Conservation (phyloP, 495 filamentous ascomycete species). For the Amniculicola lignicola region DNA sequence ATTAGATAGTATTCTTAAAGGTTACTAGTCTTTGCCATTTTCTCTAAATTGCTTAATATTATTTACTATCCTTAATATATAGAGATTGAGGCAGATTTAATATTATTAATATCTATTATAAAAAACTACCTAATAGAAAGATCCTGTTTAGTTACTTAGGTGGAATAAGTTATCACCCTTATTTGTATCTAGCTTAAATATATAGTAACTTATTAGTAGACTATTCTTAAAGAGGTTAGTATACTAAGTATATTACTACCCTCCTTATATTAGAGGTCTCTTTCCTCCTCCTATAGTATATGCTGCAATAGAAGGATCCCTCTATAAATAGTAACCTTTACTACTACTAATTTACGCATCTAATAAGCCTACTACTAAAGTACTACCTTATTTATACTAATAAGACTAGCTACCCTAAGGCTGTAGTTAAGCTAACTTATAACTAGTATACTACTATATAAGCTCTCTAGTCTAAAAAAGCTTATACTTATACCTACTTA, state of each 20-base stretch:
- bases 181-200: too few relatives aligned
- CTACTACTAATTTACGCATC: background rate
- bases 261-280: background rate
- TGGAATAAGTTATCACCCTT: too few relatives aligned
- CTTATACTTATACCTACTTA: background rate
- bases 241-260: background rate
- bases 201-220: background rate
- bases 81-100: too few relatives aligned
- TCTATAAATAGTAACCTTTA: too few relatives aligned
- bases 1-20: too few relatives aligned
- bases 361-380: background rate
- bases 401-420: background rate
- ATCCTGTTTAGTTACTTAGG: too few relatives aligned
- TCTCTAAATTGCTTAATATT: too few relatives aligned
- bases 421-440: background rate
- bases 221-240: background rate
- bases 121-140: too few relatives aligned
- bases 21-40: too few relatives aligned
- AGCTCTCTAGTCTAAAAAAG: background rate
- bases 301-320: too few relatives aligned
- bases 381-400: background rate
- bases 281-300: background rate
- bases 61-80: too few relatives aligned
- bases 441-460: background rate
- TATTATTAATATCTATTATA: too few relatives aligned